A percentile compares a stretch with the other conserved stretches of the same genome.
These are phyloP conservation scores for Polyporus tsugae DNA, from an alignment of 1,284 basidiomycete species.

Conservation along the genomic window DNA sequence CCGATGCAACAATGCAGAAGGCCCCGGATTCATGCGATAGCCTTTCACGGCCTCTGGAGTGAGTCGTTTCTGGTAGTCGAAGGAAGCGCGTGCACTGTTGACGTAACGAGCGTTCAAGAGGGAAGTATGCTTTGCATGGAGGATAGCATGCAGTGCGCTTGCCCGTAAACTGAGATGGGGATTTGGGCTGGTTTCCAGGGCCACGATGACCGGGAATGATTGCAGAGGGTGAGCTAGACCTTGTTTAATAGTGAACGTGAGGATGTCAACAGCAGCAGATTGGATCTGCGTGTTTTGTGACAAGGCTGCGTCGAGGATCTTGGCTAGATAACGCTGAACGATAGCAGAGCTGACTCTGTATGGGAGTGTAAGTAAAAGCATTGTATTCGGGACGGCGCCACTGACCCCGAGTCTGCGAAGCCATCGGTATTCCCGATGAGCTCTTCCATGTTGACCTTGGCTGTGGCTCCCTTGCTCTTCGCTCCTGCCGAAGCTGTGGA, in stretches of 20 bases:
- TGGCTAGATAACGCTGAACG: slow-evolving; percentile 89
- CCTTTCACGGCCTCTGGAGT: slow-evolving; percentile 58
- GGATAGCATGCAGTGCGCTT: slow-evolving; percentile 79
- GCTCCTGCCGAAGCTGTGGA: slow-evolving; percentile 41
- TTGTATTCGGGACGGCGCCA: slow-evolving; percentile 14
- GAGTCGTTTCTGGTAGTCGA: slow-evolving; percentile 82
- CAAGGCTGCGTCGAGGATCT: slow-evolving; percentile 84
- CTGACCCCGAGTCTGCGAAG: slow-evolving; percentile 94
- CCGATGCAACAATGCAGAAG: slow-evolving; percentile 79
- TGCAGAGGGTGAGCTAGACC: slow-evolving; percentile 95
- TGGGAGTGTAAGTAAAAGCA: not conserved
- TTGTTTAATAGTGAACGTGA: slow-evolving; percentile 93
- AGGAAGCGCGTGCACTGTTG: slow-evolving; percentile 81
- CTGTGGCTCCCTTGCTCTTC: slow-evolving; percentile 53
- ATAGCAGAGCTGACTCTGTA: slow-evolving; percentile 92
- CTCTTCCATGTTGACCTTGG: slow-evolving; percentile 87
- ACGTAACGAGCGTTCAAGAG: slow-evolving; percentile 88
- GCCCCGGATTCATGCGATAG: slow-evolving; percentile 61
- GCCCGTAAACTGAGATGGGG: slow-evolving; percentile 75
- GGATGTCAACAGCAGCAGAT: slow-evolving; percentile 87
- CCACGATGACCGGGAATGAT: slow-evolving; percentile 93
- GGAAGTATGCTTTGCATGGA: slow-evolving; percentile 91
- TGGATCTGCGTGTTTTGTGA: slow-evolving; percentile 80
- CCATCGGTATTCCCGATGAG: slow-evolving; percentile 94
- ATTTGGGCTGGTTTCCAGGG: slow-evolving; percentile 87